A percentile compares a stretch with the other conserved stretches of the same genome.
Evolutionary conservation across 495 filamentous ascomycete species (phyloP).

Genomic region (Poronia punctata): DNA sequence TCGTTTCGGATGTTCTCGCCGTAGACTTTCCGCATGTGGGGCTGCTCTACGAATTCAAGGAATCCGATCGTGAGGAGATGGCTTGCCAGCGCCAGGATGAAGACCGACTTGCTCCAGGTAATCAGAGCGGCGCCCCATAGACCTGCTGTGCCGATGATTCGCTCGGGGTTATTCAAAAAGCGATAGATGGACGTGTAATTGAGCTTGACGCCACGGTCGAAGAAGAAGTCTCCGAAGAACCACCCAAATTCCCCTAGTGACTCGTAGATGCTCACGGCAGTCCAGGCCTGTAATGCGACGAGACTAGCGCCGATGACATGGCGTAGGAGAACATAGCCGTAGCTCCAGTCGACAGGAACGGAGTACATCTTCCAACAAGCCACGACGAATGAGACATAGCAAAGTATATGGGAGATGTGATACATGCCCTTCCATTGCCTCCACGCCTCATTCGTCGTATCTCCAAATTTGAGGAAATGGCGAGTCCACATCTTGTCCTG

Average conservation of each 20-base stretch:
- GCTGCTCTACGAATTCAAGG: constrained; percentile 89
- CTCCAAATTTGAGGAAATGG: constrained; percentile 95
- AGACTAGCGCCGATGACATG: constrained; percentile 78
- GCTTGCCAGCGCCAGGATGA: constrained; percentile 74
- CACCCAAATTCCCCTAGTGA: constrained; percentile 97
- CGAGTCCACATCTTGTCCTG: constrained; percentile 87
- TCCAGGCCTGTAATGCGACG: constrained; percentile 87
- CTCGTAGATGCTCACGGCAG: constrained; percentile 86
- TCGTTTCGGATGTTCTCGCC: constrained; percentile 75
- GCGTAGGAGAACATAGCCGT: constrained; percentile 74
- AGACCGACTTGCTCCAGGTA: constrained; percentile 75
- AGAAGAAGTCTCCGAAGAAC: constrained; percentile 99
- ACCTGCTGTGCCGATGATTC: constrained; percentile 88
- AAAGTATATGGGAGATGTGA: constrained; percentile 83
- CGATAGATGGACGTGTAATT: constrained; percentile 97
- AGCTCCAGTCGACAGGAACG: constrained; percentile 73
- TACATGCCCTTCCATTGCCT: constrained; percentile 96
- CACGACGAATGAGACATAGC: constrained; percentile 79
- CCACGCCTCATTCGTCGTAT: constrained; percentile 86
- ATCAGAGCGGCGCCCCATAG: constrained; percentile 93
- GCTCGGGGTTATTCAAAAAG: constrained; percentile 94
- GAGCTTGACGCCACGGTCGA: constrained; percentile 77
- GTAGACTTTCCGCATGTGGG: constrained; percentile 98
- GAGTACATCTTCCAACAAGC: constrained; percentile 96
- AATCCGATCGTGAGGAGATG: constrained; percentile 80